Base-by-base conservation (phyloP, 2,329 filamentous ascomycete species). In the Aaosphaeria pasadenensis region DNA sequence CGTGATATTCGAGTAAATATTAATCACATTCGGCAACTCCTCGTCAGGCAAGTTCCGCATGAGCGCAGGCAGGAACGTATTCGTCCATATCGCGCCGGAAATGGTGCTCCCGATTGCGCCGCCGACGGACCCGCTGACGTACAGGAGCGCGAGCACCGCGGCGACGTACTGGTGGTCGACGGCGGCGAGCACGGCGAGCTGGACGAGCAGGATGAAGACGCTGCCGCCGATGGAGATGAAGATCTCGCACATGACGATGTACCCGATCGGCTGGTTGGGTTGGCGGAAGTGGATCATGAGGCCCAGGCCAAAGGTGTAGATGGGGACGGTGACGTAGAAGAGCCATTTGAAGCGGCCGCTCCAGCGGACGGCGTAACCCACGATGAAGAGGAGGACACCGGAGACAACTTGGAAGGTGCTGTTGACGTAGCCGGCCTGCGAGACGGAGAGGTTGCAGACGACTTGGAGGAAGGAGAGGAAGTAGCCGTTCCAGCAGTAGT, bases 301-400 rank as follows among this genome's bases (percentile, higher is more conserved):
- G 11, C 83, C 83, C 51, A 84, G 85, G 1, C 82, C 82, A 28
- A 83, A 79, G 54, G 82, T 72, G 70, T 82, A 85, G 5, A 86
- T 71, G 2, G 71, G 62, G 24, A 69, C 66, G 35, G 85, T 66
- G 58, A 85, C 83, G 62, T 85, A 83, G 31, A 85, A 75, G 30
- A 78, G 78, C 45, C 80, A 77, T 35, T 82, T 71, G 48, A 73
- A 75, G 67, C 74, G 77, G 36, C 84, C 77, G 33, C 84, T 60
- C 11, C 82, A 60, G 6, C 82, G 51, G 48, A 70, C 60, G n/a
- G 55, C 40, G 7, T 43, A 29, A 5, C 60, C 60, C 17, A 58
- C 50, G 7, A 62, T 40, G 47, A 58, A 51, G 11, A 50, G 55
- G 47, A 49, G 60, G 43, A 60, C 53, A 45, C 52, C 63, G 11